Evolutionary conservation across 164 flowering plant genomes (phyloP).

Genomic region (Taxillus chinensis): DNA sequence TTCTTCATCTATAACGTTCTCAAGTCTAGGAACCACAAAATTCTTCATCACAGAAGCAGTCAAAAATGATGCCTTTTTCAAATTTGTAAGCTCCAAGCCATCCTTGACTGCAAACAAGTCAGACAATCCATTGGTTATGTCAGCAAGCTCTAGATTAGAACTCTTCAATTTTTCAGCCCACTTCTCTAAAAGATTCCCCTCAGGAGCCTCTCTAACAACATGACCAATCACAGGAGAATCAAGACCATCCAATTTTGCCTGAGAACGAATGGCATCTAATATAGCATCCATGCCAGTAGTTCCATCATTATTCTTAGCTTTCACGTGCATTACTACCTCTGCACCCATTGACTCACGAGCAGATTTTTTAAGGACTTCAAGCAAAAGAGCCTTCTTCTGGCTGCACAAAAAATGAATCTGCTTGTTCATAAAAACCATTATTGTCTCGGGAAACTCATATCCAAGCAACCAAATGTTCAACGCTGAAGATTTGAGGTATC

Average conservation of each 20-base stretch:
- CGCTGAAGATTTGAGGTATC: slow-evolving; percentile 72
- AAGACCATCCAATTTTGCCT: slow-evolving; percentile 18
- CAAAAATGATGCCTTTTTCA: slow-evolving; percentile 66
- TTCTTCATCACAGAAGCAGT: slow-evolving; percentile 51
- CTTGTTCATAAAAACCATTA: slow-evolving; percentile 57
- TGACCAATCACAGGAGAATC: slow-evolving; percentile 43
- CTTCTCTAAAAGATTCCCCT: slow-evolving; percentile 60
- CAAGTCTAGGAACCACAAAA: slow-evolving; percentile 73
- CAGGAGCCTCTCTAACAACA: slow-evolving; percentile 61
- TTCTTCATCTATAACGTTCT: slow-evolving; percentile 71
- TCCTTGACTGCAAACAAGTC: slow-evolving; percentile 72
- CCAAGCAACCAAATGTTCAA: slow-evolving; percentile 71
- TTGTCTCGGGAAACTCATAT: slow-evolving; percentile 79
- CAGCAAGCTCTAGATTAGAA: slow-evolving; percentile 31
- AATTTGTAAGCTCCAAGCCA: slow-evolving; percentile 35
- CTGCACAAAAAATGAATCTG: slow-evolving; percentile 68
- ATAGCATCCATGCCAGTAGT: slow-evolving; percentile 33
- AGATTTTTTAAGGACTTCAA: slow-evolving; percentile 39
- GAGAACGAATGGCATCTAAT: slow-evolving; percentile 22
- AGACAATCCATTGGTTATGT: slow-evolving; percentile 56
- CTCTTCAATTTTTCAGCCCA: slow-evolving; percentile 56
- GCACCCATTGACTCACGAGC: slow-evolving; percentile 39
- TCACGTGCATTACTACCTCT: slow-evolving; percentile 63
- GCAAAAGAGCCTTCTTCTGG: slow-evolving; percentile 62
- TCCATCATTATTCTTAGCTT: slow-evolving; percentile 61